Conservation (phyloP, 257 asterid species). For the Nicotiana undulata region DNA sequence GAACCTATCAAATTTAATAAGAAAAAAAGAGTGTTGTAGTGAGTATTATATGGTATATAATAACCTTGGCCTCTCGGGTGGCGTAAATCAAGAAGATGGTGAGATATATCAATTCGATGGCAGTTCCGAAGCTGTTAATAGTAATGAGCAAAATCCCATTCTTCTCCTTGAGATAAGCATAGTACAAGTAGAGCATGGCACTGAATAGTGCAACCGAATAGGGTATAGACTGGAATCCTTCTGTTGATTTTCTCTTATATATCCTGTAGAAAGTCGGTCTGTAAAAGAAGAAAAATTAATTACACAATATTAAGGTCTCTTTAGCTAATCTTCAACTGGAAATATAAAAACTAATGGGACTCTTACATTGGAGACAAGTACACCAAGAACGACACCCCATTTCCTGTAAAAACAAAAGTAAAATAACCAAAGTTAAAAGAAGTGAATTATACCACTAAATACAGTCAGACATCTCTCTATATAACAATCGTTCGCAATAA, state of each 20-base stretch:
- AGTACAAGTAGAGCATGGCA: slow-evolving; percentile 64
- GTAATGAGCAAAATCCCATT: slow-evolving; percentile 38
- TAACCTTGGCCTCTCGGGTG: slow-evolving; percentile 47
- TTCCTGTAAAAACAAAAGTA: slow-evolving; percentile 31
- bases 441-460: neutral
- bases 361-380: slow-evolving; percentile 67
- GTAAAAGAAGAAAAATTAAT: neutral
- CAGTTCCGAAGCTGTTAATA: slow-evolving; percentile 46
- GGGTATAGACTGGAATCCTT: slow-evolving; percentile 67
- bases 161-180: slow-evolving; percentile 44
- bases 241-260: slow-evolving; percentile 59
- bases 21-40: neutral
- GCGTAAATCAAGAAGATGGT: slow-evolving; percentile 51
- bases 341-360: neutral
- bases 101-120: slow-evolving; percentile 34
- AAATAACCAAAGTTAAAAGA: neutral
- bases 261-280: slow-evolving; percentile 69
- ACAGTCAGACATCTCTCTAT: too few relatives aligned
- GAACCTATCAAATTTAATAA: neutral
- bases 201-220: slow-evolving; percentile 77
- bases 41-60: neutral
- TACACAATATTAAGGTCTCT: neutral
- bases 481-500: too few relatives aligned
- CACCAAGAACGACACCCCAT: slow-evolving; percentile 74
- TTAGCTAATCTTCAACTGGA: neutral